phyloP scores from a whole-genome alignment of 768 basidiomycete species.

The Suillus weaverae region DNA sequence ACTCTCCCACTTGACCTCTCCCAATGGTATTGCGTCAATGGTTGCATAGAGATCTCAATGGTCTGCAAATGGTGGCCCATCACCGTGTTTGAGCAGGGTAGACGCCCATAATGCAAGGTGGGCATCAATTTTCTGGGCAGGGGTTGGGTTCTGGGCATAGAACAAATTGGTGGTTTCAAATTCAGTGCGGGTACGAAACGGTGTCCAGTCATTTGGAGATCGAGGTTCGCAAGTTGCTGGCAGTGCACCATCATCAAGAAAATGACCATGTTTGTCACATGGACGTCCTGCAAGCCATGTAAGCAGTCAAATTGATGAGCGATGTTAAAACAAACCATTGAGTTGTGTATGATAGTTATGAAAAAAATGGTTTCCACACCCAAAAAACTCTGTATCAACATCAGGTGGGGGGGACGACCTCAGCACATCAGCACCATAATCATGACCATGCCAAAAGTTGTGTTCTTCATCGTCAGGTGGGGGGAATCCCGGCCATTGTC shows the following conservation, averaged over 20 bases:
- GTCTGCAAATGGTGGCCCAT: slow-evolving; percentile 24
- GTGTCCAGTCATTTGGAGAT: slow-evolving; percentile 14
- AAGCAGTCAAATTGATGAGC: neutral
- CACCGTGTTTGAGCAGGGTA: slow-evolving; percentile 12
- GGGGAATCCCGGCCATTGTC: too few relatives aligned
- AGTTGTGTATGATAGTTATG: slow-evolving; percentile 8
- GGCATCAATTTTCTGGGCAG: slow-evolving; percentile 17
- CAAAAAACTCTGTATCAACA: neutral
- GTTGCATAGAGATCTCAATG: slow-evolving; percentile 21
- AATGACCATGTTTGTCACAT: slow-evolving; percentile 8
- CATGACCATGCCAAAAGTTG: too few relatives aligned
- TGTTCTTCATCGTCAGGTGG: too few relatives aligned
- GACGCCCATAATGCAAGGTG: slow-evolving; percentile 22
- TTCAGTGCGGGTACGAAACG: slow-evolving; percentile 12
- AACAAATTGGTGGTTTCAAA: slow-evolving; percentile 24
- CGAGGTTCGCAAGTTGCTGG: slow-evolving; percentile 5
- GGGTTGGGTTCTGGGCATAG: slow-evolving; percentile 19
- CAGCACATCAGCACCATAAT: too few relatives aligned
- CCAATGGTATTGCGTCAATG: slow-evolving; percentile 27
- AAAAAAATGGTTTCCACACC: slow-evolving; percentile 6
- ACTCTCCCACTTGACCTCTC: slow-evolving; percentile 32
- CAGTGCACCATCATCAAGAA: neutral
- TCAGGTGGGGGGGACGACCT: too few relatives aligned
- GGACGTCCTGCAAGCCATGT: slow-evolving; percentile 5
- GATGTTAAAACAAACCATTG: slow-evolving; percentile 4